These are phyloP conservation scores for Collybiopsis confluens DNA, from an alignment of 768 basidiomycete genomes.

Conservation along the genomic window DNA sequence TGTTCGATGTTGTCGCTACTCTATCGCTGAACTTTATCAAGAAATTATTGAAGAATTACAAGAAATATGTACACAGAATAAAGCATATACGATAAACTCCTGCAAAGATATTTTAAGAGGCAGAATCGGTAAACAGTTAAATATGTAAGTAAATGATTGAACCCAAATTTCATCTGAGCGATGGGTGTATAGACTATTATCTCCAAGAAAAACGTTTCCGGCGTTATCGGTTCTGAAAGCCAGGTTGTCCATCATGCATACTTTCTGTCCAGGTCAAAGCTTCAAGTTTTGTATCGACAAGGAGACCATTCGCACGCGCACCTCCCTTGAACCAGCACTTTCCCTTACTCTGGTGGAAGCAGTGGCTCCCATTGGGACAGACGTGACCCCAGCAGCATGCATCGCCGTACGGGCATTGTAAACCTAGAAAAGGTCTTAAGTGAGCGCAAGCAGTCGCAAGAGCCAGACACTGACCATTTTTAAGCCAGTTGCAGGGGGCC, in stretches of 20 bases:
- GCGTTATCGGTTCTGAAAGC: background rate
- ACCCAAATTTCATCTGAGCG: no score
- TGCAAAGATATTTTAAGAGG: background rate
- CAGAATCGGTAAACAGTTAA: no score
- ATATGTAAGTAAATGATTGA: no score
- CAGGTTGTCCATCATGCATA: conserved; percentile 2
- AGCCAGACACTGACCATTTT: conserved; percentile 49
- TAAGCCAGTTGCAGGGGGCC: conserved; percentile 80
- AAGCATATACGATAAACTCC: no score
- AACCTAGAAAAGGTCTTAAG: conserved; percentile 36
- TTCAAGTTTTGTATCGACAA: background rate
- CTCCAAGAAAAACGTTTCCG: background rate
- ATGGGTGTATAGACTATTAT: no score
- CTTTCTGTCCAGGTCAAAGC: background rate
- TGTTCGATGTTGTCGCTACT: no score
- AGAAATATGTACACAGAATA: no score
- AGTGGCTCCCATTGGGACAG: conserved; percentile 75
- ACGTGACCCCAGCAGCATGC: conserved; percentile 81
- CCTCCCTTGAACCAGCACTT: conserved; percentile 89
- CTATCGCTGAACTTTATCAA: no score
- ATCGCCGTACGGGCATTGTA: conserved; percentile 71
- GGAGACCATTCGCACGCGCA: conserved; percentile 20
- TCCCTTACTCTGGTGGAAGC: conserved; percentile 51
- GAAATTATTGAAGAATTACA: no score
- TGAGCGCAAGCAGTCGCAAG: background rate